These are phyloP conservation scores for Mycena haematopus DNA, from an alignment of 768 basidiomycete species.

Conservation along the genomic window DNA sequence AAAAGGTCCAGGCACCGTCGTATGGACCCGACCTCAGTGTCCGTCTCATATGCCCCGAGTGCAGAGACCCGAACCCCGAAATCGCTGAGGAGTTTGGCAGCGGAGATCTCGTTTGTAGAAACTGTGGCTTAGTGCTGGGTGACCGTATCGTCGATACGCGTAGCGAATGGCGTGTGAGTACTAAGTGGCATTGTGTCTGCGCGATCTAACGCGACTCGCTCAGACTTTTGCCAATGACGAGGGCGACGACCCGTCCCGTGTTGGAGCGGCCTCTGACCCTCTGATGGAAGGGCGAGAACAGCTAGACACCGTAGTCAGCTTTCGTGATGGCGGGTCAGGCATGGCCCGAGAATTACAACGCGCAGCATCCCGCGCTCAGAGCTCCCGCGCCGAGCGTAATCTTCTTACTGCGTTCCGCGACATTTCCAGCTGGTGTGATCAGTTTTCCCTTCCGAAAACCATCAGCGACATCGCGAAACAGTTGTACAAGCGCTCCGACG, in stretches of 20 bases:
- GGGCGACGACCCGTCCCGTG: constrained; percentile 99
- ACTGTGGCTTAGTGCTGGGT: constrained; percentile 92
- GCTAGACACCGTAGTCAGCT: constrained; percentile 93
- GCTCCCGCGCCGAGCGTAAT: constrained; percentile 82
- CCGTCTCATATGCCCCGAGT: constrained; percentile 37
- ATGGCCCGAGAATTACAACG: constrained; percentile 92
- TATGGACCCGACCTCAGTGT: constrained; percentile 77
- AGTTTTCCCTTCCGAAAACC: constrained; percentile 91
- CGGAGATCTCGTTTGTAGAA: constrained; percentile 80
- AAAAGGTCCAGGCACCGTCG: constrained; percentile 59
- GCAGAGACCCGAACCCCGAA: constrained; percentile 90
- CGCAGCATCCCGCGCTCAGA: constrained; percentile 83
- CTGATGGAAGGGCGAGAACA: constrained; percentile 94
- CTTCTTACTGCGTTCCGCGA: constrained; percentile 89
- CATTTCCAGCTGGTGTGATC: constrained; percentile 93
- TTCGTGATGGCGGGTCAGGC: constrained; percentile 93
- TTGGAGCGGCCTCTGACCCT: constrained; percentile 94
- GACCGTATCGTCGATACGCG: constrained; percentile 97
- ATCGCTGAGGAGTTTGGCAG: constrained; percentile 39
- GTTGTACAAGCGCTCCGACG: constrained; percentile 95
- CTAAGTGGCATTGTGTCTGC: constrained; percentile 27
- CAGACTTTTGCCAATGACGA: constrained; percentile 99
- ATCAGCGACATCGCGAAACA: constrained; percentile 97
- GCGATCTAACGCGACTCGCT: constrained; percentile 28
- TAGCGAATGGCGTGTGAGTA: constrained; percentile 95